Base-by-base conservation (phyloP, 1,284 basidiomycete species). In the Ganoderma resinaceum region DNA sequence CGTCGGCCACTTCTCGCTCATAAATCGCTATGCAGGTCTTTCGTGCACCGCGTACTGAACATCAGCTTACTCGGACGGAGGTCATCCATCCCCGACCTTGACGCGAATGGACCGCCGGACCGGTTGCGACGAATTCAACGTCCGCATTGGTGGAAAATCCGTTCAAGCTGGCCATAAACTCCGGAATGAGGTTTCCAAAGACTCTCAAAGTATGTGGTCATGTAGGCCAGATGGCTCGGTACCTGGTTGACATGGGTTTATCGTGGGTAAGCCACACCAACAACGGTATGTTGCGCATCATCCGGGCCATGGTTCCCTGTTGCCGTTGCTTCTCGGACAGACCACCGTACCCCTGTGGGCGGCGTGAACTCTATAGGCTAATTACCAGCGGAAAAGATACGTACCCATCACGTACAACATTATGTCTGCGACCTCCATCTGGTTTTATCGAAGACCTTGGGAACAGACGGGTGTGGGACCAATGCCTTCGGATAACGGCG, bases 401-500 rank as follows among this genome's bases (percentile, higher is more conserved):
- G 68, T 72, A 64, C 53, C 62, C 66, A 72, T 69, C 68, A 72
- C 70, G 68, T 72, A 72, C 68, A 63, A 11, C n/a, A 40, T 37
- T 14, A 59, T 59, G 11, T 2, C 14, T 40, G 37, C 1, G 52
- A 40, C 42, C 31, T 43, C 18, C 42, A 16, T 20, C n/a, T 11
- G 42, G 26, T 23, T 61, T 23, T 46, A 12, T 38, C 58, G 37
- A 61, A 59, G 52, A 31, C 29, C 52, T 18, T 31, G 29, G 52
- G 31, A 31, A 31, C 26, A 18, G 26, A 59, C 57, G 37, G n/a
- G 20, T 37, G 37, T 23, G 35, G 23, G 20, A 11, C 55, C 31
- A 33, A 11, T 11, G 52, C n/a, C 8, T 57, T 61, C 53, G 61
- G 65, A 49, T 53, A 46, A 62, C 65, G 61, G 65, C 53, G 55